Conservation (phyloP, 345 rosid genomes). For the Murraya paniculata region DNA sequence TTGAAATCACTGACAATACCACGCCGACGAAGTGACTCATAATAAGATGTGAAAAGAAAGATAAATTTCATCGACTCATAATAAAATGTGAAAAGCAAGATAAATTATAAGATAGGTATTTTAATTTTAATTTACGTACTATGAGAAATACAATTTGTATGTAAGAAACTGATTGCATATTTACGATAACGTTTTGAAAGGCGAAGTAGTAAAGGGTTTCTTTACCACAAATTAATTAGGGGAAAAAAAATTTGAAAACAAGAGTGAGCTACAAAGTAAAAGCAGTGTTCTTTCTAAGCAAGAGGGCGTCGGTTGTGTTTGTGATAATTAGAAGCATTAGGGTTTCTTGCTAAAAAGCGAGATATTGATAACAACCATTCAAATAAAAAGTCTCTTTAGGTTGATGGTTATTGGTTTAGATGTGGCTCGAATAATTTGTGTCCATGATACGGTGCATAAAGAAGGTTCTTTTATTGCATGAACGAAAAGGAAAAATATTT, state of each 20-base stretch:
- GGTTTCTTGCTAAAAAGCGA: background rate
- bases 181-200: no score
- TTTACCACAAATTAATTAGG: background rate
- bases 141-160: no score
- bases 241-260: background rate
- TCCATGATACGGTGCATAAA: conserved; percentile 15
- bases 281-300: background rate
- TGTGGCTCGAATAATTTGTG: conserved; percentile 3
- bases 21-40: background rate
- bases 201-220: background rate
- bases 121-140: background rate
- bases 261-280: background rate
- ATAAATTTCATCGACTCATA: background rate
- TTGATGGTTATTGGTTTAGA: conserved; percentile 1
- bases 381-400: background rate
- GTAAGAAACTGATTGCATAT: no score
- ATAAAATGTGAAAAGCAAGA: background rate
- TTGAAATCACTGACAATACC: background rate
- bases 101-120: background rate
- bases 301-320: background rate
- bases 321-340: conserved; percentile 17
- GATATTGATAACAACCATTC: conserved; percentile 13
- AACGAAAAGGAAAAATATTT: background rate
- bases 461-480: background rate
- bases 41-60: background rate